Base-by-base conservation (phyloP, 495 filamentous ascomycete genomes). In the Podospora australis region DNA sequence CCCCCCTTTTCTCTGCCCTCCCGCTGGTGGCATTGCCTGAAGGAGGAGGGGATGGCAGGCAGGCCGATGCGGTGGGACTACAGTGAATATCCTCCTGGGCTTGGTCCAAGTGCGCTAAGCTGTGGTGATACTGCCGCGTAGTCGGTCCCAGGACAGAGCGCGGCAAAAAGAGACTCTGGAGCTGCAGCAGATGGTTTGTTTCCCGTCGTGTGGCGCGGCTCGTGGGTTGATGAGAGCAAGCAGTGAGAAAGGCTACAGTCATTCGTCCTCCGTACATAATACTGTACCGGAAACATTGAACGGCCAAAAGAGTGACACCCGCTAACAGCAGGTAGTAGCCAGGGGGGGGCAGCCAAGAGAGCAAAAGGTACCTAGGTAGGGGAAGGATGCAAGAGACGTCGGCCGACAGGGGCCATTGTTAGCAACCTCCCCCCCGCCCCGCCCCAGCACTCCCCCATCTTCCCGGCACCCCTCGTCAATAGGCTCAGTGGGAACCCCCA, bases 11-110 rank as follows among this genome's bases (percentile, higher is more conserved):
- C 20, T 28, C 22, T 43, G 40, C 23, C 14, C 8, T 7, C 40
- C 28, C 20, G 4, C 40, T 43, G 32, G 21, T 40, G 38, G 38
- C 38, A 20, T 40, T 40, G 38, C 38, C 38, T 40, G 20, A 20
- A 13, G 38, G 38, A 13, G 16, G 38, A 21, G 38, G 38, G 13
- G 17, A 20, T 40, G 38, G 19, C 20, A 23, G 34, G 14, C 34
- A 11, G 7, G 7, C 7, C 7, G 16, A 9, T 11, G 34, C 23
- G 38, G 38, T 40, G 38, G 17, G 16, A 40, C 38, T 13, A 20
- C 38, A 20, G 38, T 20, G 21, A 40, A 13, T 21, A 9, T 40
- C 23, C 14, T 5, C 38, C 26, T 30, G 26, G 26, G n/a, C n/a
- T n/a, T n/a, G n/a, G n/a, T n/a, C n/a, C n/a, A n/a, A n/a, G n/a